Base-by-base conservation (phyloP, 352 stramenopile genomes). In the Phytophthora syringae region DNA sequence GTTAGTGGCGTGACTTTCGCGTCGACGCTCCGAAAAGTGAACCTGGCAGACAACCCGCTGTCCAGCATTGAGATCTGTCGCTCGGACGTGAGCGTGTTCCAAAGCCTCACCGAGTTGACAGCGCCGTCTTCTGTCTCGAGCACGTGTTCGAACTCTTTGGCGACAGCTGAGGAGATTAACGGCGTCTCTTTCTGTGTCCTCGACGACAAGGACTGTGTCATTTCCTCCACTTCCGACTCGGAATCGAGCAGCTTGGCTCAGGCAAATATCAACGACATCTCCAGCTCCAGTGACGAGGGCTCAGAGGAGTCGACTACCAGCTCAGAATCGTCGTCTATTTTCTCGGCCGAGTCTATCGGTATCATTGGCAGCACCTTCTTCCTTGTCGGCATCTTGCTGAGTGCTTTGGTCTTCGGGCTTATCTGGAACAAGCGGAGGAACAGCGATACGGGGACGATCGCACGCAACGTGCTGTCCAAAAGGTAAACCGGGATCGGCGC, bases 321-420 rank as follows among this genome's bases (percentile, higher is more conserved):
- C 25, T 70, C 60, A 1, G 36, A 68, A 1, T 76, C 66, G 10
- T 66, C 63, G 16, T 72, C 64, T 34, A 67, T 67, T 30, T 86
- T 86, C 47, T 84, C 78, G 12, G 70, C 67, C 18, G 72, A 79
- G 52, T 70, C 78, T 15, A 83, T 86, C 21, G 70, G 65, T 0
- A 67, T 86, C n/a, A 82, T 86, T 34, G 78, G 78, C 27, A 71
- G 73, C n/a, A 72, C 67, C n/a, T 78, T 79, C 34, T 83, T 84
- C 58, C 39, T 81, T 4, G 44, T 84, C 5, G 79, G 76, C 12
- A 39, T 84, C 16, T 15, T 87, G 7, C 37, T 84, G n/a, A 78
- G 56, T 43, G 66, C 55, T 1, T 50, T 85, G 16, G 76, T 66
- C 11, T 80, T 85, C 45, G 47, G 72, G 1, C 56, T 85, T 15